phyloP scores from a whole-genome alignment of 148 eudicot species.

The Rhododendron ferrugineum region DNA sequence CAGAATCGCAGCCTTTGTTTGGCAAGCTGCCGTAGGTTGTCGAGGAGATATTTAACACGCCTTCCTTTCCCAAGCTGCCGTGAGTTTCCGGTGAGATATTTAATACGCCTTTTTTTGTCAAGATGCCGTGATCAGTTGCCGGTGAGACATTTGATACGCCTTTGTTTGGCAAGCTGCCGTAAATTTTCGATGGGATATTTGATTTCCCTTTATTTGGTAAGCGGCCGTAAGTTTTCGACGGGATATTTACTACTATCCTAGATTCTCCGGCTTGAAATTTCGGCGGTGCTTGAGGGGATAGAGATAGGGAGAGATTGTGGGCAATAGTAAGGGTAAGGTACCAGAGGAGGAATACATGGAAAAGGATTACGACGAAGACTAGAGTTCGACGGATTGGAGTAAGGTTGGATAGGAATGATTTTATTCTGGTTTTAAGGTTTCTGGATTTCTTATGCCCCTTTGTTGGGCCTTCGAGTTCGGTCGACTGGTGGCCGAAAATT shows the following conservation, averaged over 20 bases:
- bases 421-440: too few relatives aligned
- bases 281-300: neutral
- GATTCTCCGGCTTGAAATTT: neutral
- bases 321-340: neutral
- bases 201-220: neutral
- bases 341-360: neutral
- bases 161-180: neutral
- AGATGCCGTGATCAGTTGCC: neutral
- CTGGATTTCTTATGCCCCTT: too few relatives aligned
- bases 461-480: too few relatives aligned
- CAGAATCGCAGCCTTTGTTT: conserved; percentile 25
- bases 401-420: neutral
- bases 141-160: neutral
- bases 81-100: neutral
- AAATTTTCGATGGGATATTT: neutral
- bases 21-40: neutral
- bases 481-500: too few relatives aligned
- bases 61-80: neutral
- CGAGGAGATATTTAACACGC: neutral
- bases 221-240: neutral
- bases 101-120: neutral
- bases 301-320: too few relatives aligned
- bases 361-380: neutral
- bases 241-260: neutral
- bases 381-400: neutral